Evolutionary conservation across 2,329 filamentous ascomycete species (phyloP).

Genomic region (Colletotrichum sp.): DNA sequence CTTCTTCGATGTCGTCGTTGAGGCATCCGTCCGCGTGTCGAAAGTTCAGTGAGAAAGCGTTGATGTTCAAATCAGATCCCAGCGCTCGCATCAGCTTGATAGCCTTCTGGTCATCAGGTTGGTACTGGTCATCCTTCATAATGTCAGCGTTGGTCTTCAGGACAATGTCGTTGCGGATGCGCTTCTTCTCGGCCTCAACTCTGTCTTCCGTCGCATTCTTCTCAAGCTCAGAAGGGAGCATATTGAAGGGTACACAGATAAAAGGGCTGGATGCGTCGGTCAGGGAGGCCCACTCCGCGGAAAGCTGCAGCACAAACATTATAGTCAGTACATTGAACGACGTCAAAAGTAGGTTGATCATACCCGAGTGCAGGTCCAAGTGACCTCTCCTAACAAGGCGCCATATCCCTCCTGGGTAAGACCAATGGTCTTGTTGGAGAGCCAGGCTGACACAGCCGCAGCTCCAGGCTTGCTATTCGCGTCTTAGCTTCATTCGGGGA

Average conservation of each 20-base stretch:
- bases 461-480: slow-evolving; percentile 47
- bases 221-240: slow-evolving; percentile 39
- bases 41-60: slow-evolving; percentile 50
- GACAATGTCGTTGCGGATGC: slow-evolving; percentile 44
- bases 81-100: slow-evolving; percentile 43
- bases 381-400: slow-evolving; percentile 44
- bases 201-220: slow-evolving; percentile 25
- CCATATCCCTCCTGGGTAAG: slow-evolving; percentile 46
- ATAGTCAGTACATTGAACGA: background rate
- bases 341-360: background rate
- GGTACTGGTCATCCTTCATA: slow-evolving; percentile 29
- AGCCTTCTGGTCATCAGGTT: slow-evolving; percentile 32
- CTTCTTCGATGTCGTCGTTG: slow-evolving; percentile 50
- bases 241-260: slow-evolving; percentile 47
- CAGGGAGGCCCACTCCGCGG: slow-evolving; percentile 46
- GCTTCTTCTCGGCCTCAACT: slow-evolving; percentile 40
- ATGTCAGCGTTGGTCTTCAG: slow-evolving; percentile 40
- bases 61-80: slow-evolving; percentile 53
- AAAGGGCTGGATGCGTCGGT: slow-evolving; percentile 37
- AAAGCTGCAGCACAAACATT: slow-evolving; percentile 29
- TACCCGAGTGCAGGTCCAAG: slow-evolving; percentile 48
- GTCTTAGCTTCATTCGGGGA: background rate
- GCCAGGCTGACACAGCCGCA: slow-evolving; percentile 47
- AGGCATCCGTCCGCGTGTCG: slow-evolving; percentile 38
- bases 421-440: slow-evolving; percentile 49